These are phyloP conservation scores for Diaporthe sp. DNA, from an alignment of 2,329 filamentous ascomycete species.

Conservation along the genomic window DNA sequence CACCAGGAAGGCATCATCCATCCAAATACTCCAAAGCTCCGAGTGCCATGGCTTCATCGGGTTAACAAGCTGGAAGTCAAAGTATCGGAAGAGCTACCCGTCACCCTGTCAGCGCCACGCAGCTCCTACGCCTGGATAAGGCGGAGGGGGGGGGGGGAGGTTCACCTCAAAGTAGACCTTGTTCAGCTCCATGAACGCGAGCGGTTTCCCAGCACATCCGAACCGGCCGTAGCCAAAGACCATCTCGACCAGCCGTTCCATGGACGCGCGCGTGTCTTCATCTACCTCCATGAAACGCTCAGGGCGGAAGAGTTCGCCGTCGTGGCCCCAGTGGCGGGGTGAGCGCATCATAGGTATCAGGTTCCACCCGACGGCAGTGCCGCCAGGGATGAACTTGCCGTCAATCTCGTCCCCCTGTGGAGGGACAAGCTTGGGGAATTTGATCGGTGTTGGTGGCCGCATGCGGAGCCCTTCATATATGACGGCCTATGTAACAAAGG, in stretches of 20 bases:
- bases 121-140: accelerated
- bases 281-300: slow-evolving; percentile 70
- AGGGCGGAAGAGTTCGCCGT: slow-evolving; percentile 71
- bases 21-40: slow-evolving; percentile 14
- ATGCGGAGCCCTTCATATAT: slow-evolving; percentile 36
- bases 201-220: slow-evolving; percentile 58
- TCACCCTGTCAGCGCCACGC: background rate
- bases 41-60: slow-evolving; percentile 23
- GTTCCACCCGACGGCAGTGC: slow-evolving; percentile 46
- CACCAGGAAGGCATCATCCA: slow-evolving; percentile 14
- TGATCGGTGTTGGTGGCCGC: slow-evolving; percentile 19
- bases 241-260: slow-evolving; percentile 52
- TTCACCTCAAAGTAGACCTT: slow-evolving; percentile 58
- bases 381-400: slow-evolving; percentile 50
- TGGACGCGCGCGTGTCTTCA: slow-evolving; percentile 47
- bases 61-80: slow-evolving; percentile 38
- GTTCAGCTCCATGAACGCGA: slow-evolving; percentile 59
- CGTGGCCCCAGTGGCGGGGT: slow-evolving; percentile 55
- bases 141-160: background rate
- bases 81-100: slow-evolving; percentile 34
- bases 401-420: slow-evolving; percentile 48
- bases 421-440: slow-evolving; percentile 46
- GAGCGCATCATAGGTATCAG: slow-evolving; percentile 38
- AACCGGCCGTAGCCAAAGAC: slow-evolving; percentile 57
- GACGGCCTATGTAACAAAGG: background rate